Base-by-base conservation (phyloP, 306 rosid species). In the Castanea sativa region DNA sequence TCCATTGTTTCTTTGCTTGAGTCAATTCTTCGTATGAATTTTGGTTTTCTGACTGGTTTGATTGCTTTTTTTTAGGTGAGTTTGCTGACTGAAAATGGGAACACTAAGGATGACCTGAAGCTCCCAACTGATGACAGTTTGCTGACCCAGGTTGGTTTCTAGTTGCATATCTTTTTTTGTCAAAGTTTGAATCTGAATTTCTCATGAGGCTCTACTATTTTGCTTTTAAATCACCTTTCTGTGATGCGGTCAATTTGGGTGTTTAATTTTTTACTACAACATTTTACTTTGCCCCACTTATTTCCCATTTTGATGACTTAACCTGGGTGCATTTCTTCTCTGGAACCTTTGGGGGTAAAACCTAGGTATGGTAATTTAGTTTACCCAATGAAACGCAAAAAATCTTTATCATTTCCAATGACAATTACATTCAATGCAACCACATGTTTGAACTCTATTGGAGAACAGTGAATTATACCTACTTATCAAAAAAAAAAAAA, bases 11-110 rank as follows among this genome's bases (percentile, higher is more conserved):
- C 32, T 73, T 45, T 60, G 21, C 15, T n/a, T 18, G 0, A 19
- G 60, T 61, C 16, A 5, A 10, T 58, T 6, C 9, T 76, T 29
- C 32, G 51, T 65, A 3, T n/a, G 12, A 3, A 61, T 59, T 20
- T 5, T 75, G 5, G 70, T 19, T 76, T 82, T 82, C 55, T 78
- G 1, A 71, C 73, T 58, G 11, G 1, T 51, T 4, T 30, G 21
- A 20, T 45, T 12, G 67, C n/a, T 18, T 23, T 19, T 38, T 63
- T 80, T 20, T 64, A 90, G 94, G 80, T 90, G 76, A 90, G 96
- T 43, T 72, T 91, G 77, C 90, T 91, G 67, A 86, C 93, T 65
- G 96, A 91, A 5, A 91, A 85, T 80, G 96, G 96, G 0, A 83
- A 75, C 76, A 91, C 96, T 12, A 91, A 91, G 89, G 87, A 84